phyloP scores from a whole-genome alignment of 2,329 filamentous ascomycete species.

The Peltaster fructicola region DNA sequence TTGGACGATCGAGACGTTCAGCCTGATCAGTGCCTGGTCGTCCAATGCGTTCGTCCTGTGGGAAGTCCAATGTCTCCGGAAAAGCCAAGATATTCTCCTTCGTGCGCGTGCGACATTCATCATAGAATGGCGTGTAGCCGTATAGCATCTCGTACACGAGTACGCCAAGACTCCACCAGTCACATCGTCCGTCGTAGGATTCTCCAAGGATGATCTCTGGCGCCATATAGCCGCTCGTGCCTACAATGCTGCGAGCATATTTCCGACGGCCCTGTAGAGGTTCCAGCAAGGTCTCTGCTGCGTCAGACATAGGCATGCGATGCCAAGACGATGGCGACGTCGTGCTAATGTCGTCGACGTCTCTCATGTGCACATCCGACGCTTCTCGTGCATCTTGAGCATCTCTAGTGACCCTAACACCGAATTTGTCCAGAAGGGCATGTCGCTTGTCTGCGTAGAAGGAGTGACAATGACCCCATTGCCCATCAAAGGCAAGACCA shows the following conservation, averaged over 20 bases:
- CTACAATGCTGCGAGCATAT: slow-evolving; percentile 71
- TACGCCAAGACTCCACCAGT: slow-evolving; percentile 93
- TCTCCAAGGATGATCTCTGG: slow-evolving; percentile 76
- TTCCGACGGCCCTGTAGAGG: too few species aligned
- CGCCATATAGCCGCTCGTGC: slow-evolving; percentile 96
- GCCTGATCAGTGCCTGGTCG: slow-evolving; percentile 23
- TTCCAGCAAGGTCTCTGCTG: slow-evolving; percentile 21
- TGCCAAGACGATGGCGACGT: slow-evolving; percentile 1
- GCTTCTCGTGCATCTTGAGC: slow-evolving; percentile 44
- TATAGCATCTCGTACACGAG: slow-evolving; percentile 92
- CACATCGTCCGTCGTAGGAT: slow-evolving; percentile 77
- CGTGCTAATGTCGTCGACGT: slow-evolving; percentile 5
- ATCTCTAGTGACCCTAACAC: slow-evolving; percentile 58
- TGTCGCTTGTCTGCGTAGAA: slow-evolving; percentile 78
- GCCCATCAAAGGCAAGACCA: slow-evolving; percentile 82
- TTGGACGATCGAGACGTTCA: slow-evolving; percentile 34
- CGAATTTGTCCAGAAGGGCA: slow-evolving; percentile 57
- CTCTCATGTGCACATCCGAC: slow-evolving; percentile 12
- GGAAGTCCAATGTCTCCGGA: slow-evolving; percentile 51
- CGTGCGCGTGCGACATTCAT: slow-evolving; percentile 63
- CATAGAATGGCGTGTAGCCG: slow-evolving; percentile 76
- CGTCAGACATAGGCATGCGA: slow-evolving; percentile 10
- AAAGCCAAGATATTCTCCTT: slow-evolving; percentile 74
- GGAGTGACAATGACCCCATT: slow-evolving; percentile 78
- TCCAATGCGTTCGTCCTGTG: slow-evolving; percentile 34